Base-by-base conservation (phyloP, 257 asterid genomes). In the Mentha longifolia region DNA sequence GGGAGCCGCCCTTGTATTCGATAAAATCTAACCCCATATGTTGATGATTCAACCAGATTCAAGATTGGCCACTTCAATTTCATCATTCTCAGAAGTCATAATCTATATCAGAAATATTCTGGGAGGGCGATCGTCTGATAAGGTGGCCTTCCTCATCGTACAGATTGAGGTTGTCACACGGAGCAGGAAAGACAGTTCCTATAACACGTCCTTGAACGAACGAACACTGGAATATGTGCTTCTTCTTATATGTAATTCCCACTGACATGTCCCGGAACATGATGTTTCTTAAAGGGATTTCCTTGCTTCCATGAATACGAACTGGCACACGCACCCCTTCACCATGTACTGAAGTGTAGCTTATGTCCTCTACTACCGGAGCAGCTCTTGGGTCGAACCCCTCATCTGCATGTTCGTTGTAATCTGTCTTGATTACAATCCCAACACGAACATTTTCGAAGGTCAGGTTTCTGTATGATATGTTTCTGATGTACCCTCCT, bases 251-350 rank as follows among this genome's bases (percentile, higher is more conserved):
- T 3, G 97, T 89, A 59, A 83, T 72, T 59, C 99, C 98, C 1
- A 95, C 78, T 0, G 97, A 89, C 89, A 95, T 77, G 63, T 92
- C 97, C 79, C 46, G 77, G 85, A 95, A 89, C 19, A 78, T 84
- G 3, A 95, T 80, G 7, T 87, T 84, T 65, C 81, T 87, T 9
- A 92, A 73, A 16, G 89, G 96, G 67, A 89, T 92, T 78, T 85
- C 92, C 50, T 84, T 79, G 58, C 87, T 92, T 61, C 99, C 99
- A 16, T 89, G 89, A 14, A 92, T 82, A 19, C 97, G 90, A 30
- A 95, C 97, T 0, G 99, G 99, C 65, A 95, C 98, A 0, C 99
- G 97, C 70, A 92, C 98, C 51, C 94, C 92, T 78, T 86, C 89
- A 0, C 99, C 99, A 6, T 88, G 97, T 30, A 95, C 45, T 0